Evolutionary conservation across 345 rosid species (phyloP), one percentile per base, ranked within the genome.

Genomic region (Schrenkiella parvula): DNA sequence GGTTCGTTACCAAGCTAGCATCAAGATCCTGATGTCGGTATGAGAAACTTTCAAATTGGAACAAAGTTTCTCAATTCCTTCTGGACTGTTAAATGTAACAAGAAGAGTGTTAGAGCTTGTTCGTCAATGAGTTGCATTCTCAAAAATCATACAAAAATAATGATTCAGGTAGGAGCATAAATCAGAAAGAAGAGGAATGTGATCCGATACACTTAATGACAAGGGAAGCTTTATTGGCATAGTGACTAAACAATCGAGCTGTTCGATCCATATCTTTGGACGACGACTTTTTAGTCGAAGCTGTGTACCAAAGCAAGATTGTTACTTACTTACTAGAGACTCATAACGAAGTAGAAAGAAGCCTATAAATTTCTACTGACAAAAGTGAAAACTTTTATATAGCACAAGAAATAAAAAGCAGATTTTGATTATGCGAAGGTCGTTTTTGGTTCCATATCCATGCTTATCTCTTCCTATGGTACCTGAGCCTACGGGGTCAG

Each of bases 401-500:
- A n/a, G n/a, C n/a, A n/a, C n/a, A n/a, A n/a, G n/a, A n/a, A n/a
- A n/a, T n/a, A n/a, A n/a, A n/a, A n/a, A n/a, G n/a, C n/a, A n/a
- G n/a, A n/a, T n/a, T n/a, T n/a, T n/a, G n/a, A n/a, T n/a, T n/a
- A n/a, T n/a, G n/a, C n/a, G n/a, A n/a, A n/a, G n/a, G n/a, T n/a
- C n/a, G n/a, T n/a, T n/a, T n/a, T n/a, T n/a, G n/a, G n/a, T n/a
- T n/a, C n/a, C n/a, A n/a, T n/a, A n/a, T n/a, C n/a, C n/a, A n/a
- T n/a, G n/a, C n/a, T n/a, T n/a, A n/a, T n/a, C 4, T 53, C 1
- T n/a, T 29, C 21, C 15, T 54, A 4, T 12, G 8, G 41, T n/a
- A 89, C 99, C 93, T 66, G 95, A 84, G 78, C 96, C 93, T 66
- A 86, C 84, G 81, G 84, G 96, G 88, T 89, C 96, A 75, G 93